These are phyloP conservation scores for Gnaphalium uliginosum DNA, from an alignment of 129 eudicot genomes.

Conservation along the genomic window DNA sequence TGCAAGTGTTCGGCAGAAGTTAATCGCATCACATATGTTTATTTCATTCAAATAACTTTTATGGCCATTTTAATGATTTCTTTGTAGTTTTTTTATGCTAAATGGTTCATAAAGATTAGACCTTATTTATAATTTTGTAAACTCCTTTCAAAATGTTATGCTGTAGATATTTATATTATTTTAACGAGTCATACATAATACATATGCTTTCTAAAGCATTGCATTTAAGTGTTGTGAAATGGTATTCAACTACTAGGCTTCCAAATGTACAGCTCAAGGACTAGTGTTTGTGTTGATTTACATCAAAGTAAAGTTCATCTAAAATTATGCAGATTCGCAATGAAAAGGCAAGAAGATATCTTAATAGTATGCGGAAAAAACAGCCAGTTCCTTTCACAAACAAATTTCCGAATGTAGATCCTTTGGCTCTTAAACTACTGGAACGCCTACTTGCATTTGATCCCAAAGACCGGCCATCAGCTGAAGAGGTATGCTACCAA, in stretches of 20 bases:
- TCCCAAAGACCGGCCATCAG: conserved; percentile 91
- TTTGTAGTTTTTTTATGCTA: not conserved
- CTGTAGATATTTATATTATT: too few species aligned
- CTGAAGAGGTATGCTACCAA: conserved; percentile 64
- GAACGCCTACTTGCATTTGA: conserved; percentile 87
- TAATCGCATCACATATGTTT: not conserved
- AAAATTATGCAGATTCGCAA: conserved; percentile 65
- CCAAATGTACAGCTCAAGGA: not conserved
- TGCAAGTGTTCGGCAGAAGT: not conserved
- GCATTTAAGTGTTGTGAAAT: not conserved
- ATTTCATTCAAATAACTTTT: not conserved
- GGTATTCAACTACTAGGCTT: conserved; percentile 8
- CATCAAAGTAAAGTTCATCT: not conserved
- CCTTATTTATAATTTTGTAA: too few species aligned
- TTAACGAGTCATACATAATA: too few species aligned
- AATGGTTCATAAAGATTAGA: not conserved
- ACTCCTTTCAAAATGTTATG: not conserved
- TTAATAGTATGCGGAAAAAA: conserved; percentile 75
- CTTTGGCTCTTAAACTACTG: conserved; percentile 72
- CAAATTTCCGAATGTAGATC: conserved; percentile 70
- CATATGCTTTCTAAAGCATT: conserved; percentile 6
- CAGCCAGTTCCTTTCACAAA: conserved; percentile 69
- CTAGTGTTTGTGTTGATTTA: not conserved
- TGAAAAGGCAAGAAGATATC: conserved; percentile 94
- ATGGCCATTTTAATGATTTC: too few species aligned